phyloP scores from a whole-genome alignment of 441 rosid species.

The Erodium moschatum region DNA sequence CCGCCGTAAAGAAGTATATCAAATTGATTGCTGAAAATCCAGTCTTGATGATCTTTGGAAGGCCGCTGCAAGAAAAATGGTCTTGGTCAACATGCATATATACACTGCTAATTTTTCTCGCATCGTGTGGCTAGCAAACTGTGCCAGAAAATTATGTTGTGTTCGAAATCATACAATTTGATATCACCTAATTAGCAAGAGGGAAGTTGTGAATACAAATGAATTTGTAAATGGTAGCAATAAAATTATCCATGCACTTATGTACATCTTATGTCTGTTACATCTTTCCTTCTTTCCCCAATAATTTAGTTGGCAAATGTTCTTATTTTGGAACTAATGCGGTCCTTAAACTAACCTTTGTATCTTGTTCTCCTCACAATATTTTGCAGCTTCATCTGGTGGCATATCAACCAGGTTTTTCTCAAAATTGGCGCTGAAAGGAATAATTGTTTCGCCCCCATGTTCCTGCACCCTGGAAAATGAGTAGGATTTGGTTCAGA shows the following conservation, averaged over 20 bases:
- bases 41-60: conserved; percentile 92
- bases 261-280: background rate
- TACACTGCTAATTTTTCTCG: conserved; percentile 1
- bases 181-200: background rate
- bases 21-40: conserved; percentile 94
- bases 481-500: background rate
- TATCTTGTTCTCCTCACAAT: conserved; percentile 91
- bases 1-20: conserved; percentile 94
- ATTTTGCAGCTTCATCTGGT: conserved; percentile 64
- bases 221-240: background rate
- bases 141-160: background rate
- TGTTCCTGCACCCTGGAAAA: conserved; percentile 88
- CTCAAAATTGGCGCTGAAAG: conserved; percentile 79
- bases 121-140: background rate
- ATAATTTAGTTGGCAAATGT: conserved; percentile 12
- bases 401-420: conserved; percentile 72
- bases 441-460: conserved; percentile 86
- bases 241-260: background rate
- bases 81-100: conserved; percentile 14
- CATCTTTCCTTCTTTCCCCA: background rate
- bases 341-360: conserved; percentile 59
- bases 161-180: background rate
- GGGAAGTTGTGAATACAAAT: background rate
- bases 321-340: conserved; percentile 3
- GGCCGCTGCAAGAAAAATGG: conserved; percentile 50